Percentiles rank a stretch among this genome's conserved stretches.
Evolutionary conservation across 768 basidiomycete genomes (phyloP).

Genomic region (Naganishia randhawae): DNA sequence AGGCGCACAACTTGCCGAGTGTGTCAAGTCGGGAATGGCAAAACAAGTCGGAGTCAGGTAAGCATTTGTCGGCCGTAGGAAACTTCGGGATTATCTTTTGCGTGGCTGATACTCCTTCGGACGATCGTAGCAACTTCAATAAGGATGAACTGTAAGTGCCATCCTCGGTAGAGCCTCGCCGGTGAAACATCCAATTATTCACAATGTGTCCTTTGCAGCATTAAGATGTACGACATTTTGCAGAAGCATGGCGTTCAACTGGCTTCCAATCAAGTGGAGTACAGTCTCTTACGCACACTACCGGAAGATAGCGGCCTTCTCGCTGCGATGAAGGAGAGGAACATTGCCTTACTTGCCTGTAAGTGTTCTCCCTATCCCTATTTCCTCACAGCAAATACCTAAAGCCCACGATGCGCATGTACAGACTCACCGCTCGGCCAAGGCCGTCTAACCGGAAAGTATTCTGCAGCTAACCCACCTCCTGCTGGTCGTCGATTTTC

Average conservation of each 20-base stretch:
- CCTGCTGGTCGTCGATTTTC: conserved; percentile 40
- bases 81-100: not conserved
- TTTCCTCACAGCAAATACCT: not conserved
- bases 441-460: conserved; percentile 50
- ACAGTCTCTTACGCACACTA: conserved; percentile 43
- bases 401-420: not conserved
- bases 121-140: conserved; percentile 39
- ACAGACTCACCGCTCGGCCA: conserved; percentile 49
- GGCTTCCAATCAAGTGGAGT: conserved; percentile 50
- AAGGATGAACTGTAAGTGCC: conserved; percentile 42
- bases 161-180: not conserved
- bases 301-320: conserved; percentile 46
- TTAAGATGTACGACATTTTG: conserved; percentile 40
- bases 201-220: conserved; percentile 28
- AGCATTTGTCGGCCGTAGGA: not conserved
- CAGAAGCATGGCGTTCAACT: conserved; percentile 42
- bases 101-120: not conserved
- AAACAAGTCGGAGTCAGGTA: conserved; percentile 43
- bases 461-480: conserved; percentile 42
- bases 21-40: conserved; percentile 42
- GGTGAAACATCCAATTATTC: not conserved
- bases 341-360: conserved; percentile 47
- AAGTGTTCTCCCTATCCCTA: conserved; percentile 24
- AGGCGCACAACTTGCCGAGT: conserved; percentile 41
- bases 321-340: conserved; percentile 45